These are phyloP conservation scores for Antitrichia curtipendula DNA, from an alignment of 225 moss, liverwort and hornwort genomes.

Conservation along the genomic window DNA sequence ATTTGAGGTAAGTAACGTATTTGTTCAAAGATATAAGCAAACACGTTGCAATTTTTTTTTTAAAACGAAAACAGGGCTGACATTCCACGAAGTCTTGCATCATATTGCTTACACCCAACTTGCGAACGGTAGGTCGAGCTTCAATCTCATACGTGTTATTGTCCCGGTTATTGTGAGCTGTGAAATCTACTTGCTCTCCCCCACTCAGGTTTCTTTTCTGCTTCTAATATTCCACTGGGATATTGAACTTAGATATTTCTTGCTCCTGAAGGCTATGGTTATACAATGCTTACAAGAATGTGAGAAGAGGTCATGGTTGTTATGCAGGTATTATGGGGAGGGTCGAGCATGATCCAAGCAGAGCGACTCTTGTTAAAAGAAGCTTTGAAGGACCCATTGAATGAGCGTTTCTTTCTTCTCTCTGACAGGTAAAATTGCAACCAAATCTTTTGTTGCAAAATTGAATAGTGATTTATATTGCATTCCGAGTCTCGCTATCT, in stretches of 20 bases:
- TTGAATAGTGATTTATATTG: not conserved
- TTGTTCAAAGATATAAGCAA: not conserved
- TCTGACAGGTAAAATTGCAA: slow-evolving; percentile 52
- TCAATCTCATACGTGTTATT: too few species aligned
- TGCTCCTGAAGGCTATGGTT: too few species aligned
- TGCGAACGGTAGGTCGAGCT: too few species aligned
- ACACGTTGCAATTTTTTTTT: too few species aligned
- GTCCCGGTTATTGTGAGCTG: too few species aligned
- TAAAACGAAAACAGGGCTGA: too few species aligned
- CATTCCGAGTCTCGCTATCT: not conserved
- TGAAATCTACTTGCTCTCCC: too few species aligned
- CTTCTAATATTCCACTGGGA: too few species aligned
- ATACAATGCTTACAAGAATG: not conserved
- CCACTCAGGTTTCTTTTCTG: too few species aligned
- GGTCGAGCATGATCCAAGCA: slow-evolving; percentile 75
- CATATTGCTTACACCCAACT: too few species aligned
- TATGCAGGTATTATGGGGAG: slow-evolving; percentile 88
- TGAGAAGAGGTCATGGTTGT: not conserved
- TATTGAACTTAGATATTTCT: too few species aligned
- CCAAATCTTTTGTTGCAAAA: not conserved
- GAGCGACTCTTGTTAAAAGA: slow-evolving; percentile 50
- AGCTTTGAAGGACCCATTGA: slow-evolving; percentile 63
- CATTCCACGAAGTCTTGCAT: too few species aligned
- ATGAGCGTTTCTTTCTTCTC: slow-evolving; percentile 75
- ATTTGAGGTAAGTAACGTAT: not conserved